Conservation (phyloP, 352 stramenopile species). For the Globisporangium solare region DNA sequence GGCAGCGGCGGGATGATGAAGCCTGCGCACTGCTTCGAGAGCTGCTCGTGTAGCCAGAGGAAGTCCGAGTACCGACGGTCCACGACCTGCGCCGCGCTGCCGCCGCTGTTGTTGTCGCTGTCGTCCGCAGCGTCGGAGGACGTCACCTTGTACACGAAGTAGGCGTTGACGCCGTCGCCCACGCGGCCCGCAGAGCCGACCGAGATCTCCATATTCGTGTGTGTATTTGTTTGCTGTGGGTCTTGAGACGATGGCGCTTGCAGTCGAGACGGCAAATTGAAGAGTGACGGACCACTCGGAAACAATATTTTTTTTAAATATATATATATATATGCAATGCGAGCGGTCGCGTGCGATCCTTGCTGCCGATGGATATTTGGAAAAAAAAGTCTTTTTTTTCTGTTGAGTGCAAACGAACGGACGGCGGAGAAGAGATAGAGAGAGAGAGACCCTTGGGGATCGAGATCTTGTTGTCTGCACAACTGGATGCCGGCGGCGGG, state of each 20-base stretch:
- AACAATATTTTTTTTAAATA: no score
- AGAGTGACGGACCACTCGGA: no score
- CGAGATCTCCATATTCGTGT: constrained; percentile 29
- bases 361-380: no score
- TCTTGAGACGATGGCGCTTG: not conserved
- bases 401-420: constrained; percentile 3
- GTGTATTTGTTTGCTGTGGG: constrained; percentile 1
- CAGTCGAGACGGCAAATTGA: not conserved
- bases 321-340: no score
- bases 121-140: constrained; percentile 26
- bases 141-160: constrained; percentile 81
- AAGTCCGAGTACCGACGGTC: constrained; percentile 85
- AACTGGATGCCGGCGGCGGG: no score
- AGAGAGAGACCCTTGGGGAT: no score
- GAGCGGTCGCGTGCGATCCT: no score
- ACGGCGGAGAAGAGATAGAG: not conserved
- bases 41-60: constrained; percentile 71
- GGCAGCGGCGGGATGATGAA: constrained; percentile 83
- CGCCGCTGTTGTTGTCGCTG: constrained; percentile 4
- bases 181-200: constrained; percentile 72
- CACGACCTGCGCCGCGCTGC: constrained; percentile 27
- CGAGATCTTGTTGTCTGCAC: no score
- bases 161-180: constrained; percentile 79
- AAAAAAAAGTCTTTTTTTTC: constrained; percentile 2
- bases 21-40: constrained; percentile 66